These are phyloP conservation scores for Colletotrichum gigasporum DNA, from an alignment of 2,329 filamentous ascomycete genomes.

Conservation along the genomic window DNA sequence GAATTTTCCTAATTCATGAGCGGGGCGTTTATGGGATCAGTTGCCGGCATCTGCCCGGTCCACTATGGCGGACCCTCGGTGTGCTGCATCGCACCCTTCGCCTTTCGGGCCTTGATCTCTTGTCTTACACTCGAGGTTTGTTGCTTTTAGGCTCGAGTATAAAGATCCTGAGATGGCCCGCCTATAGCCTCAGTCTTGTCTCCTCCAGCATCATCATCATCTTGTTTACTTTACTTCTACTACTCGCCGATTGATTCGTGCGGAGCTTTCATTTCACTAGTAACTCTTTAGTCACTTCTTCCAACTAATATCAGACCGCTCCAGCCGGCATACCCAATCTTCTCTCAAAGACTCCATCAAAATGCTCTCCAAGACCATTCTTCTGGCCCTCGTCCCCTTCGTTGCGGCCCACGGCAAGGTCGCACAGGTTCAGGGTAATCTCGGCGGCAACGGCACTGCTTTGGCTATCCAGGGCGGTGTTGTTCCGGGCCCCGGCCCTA, in stretches of 20 bases:
- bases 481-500: conserved; percentile 50
- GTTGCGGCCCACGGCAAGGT: conserved; percentile 43
- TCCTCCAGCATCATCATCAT: neutral
- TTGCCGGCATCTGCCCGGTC: no score
- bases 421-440: conserved; percentile 39
- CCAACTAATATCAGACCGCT: neutral
- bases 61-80: no score
- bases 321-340: no score
- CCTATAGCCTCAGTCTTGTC: neutral
- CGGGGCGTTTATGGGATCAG: no score
- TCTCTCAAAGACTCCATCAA: conserved; percentile 4
- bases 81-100: no score
- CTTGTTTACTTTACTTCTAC: conserved; percentile 3
- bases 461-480: conserved; percentile 48
- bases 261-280: neutral
- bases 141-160: conserved; percentile 8
- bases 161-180: neutral
- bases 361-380: conserved; percentile 33
- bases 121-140: no score
- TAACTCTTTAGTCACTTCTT: neutral
- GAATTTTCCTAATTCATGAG: no score
- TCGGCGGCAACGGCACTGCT: conserved; percentile 49
- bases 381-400: conserved; percentile 37
- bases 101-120: no score
- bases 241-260: conserved; percentile 28